phyloP scores from a whole-genome alignment of 2,329 filamentous ascomycete genomes.

The Fusarium fracticaudum region DNA sequence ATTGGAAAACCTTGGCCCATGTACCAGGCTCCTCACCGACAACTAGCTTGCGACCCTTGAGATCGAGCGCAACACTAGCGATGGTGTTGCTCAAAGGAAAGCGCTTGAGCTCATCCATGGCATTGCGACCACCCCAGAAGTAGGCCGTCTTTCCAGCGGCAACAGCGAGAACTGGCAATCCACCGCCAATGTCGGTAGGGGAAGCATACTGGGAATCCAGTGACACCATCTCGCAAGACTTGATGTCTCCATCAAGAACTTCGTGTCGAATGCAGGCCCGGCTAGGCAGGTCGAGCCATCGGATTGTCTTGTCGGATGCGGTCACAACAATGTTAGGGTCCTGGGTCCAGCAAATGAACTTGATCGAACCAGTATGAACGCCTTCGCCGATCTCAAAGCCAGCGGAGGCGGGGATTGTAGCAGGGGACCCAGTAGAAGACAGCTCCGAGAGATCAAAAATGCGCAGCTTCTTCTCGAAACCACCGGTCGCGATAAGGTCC shows the following conservation, averaged over 20 bases:
- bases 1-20: constrained; percentile 95
- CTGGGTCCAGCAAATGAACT: constrained; percentile 93
- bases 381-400: constrained; percentile 90
- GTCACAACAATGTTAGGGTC: constrained; percentile 91
- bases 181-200: constrained; percentile 70
- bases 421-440: constrained; percentile 52
- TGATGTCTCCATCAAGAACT: constrained; percentile 84
- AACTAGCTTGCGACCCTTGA: constrained; percentile 82
- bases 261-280: constrained; percentile 80
- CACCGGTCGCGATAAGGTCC: constrained; percentile 90
- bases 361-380: constrained; percentile 87
- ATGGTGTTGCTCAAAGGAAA: constrained; percentile 85
- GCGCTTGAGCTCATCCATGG: constrained; percentile 79
- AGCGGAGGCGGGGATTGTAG: constrained; percentile 66
- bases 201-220: constrained; percentile 68
- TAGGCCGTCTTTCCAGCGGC: constrained; percentile 95
- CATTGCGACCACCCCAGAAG: constrained; percentile 83
- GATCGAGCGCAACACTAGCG: constrained; percentile 88
- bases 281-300: constrained; percentile 92
- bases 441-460: constrained; percentile 85
- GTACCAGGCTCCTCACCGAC: constrained; percentile 93
- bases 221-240: constrained; percentile 88
- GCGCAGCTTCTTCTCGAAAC: constrained; percentile 95
- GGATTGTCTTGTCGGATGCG: constrained; percentile 88
- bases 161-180: constrained; percentile 80